A percentile compares a stretch with the other conserved stretches of the same genome.
Evolutionary conservation across 768 basidiomycete species (phyloP).

Genomic region (Suillus decipiens): DNA sequence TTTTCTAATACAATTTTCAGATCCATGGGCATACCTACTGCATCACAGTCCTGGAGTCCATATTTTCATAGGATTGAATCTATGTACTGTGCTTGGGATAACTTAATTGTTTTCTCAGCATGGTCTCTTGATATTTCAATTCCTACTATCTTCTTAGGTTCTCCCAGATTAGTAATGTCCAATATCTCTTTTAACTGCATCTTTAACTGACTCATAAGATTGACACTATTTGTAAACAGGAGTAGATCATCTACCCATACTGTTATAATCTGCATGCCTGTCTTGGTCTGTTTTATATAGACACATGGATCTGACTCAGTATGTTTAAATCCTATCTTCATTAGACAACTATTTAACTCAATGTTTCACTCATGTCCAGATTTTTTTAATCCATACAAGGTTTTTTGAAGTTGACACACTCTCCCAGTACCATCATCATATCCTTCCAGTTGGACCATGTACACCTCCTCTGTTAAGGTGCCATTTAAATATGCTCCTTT

Average conservation of each 20-base stretch:
- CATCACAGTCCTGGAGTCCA: not conserved
- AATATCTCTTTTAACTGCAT: slow-evolving; percentile 16
- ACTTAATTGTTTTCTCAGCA: too few species aligned
- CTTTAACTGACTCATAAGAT: slow-evolving; percentile 11
- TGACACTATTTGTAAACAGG: slow-evolving; percentile 14
- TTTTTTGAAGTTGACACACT: slow-evolving; percentile 23
- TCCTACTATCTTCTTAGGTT: slow-evolving; percentile 25
- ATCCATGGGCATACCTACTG: slow-evolving; percentile 11
- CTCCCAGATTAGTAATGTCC: slow-evolving; percentile 25
- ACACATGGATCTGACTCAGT: slow-evolving; percentile 22
- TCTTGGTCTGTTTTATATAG: slow-evolving; percentile 3
- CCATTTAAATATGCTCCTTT: slow-evolving; percentile 33
- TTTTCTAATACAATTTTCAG: not conserved
- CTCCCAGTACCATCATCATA: slow-evolving; percentile 17
- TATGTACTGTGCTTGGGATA: slow-evolving; percentile 9
- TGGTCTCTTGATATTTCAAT: slow-evolving; percentile 22
- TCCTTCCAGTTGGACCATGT: slow-evolving; percentile 31
- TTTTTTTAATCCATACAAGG: slow-evolving; percentile 35
- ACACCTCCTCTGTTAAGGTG: slow-evolving; percentile 33
- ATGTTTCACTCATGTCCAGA: slow-evolving; percentile 31
- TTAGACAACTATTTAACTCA: slow-evolving; percentile 25
- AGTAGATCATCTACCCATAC: slow-evolving; percentile 35
- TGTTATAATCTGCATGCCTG: slow-evolving; percentile 20
- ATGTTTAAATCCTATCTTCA: slow-evolving; percentile 19
- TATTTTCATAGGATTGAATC: slow-evolving; percentile 4